Evolutionary conservation across 345 rosid genomes (phyloP).

Genomic region (Kandelia obovata): DNA sequence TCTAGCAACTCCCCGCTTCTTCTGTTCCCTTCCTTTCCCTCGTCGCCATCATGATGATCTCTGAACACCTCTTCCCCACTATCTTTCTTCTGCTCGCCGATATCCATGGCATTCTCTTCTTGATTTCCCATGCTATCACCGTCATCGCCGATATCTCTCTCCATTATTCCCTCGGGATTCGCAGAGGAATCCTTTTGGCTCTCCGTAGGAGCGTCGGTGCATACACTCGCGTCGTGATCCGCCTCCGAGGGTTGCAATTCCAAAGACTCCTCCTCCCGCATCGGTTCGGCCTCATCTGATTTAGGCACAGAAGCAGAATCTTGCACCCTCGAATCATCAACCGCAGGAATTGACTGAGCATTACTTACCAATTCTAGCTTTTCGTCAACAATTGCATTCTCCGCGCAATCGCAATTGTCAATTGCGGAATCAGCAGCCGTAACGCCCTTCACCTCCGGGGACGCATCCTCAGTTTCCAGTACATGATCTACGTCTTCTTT

Average conservation of each 20-base stretch:
- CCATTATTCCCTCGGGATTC: not conserved
- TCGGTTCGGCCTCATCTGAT: not conserved
- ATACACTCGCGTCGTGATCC: not conserved
- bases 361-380: not conserved
- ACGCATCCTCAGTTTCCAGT: not conserved
- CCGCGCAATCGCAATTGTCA: not conserved
- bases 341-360: not conserved
- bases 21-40: conserved; percentile 19
- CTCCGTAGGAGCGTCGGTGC: conserved; percentile 11
- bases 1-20: conserved; percentile 36
- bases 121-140: not conserved
- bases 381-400: not conserved
- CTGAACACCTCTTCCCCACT: not conserved
- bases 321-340: no score
- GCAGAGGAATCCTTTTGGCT: conserved; percentile 23
- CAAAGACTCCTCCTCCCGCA: not conserved
- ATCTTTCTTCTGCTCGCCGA: no score
- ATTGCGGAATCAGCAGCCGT: not conserved
- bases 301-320: not conserved
- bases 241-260: no score
- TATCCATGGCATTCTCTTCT: not conserved
- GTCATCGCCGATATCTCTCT: not conserved
- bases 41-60: not conserved
- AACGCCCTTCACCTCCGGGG: not conserved
- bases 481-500: not conserved